Conservation (phyloP, 352 stramenopile genomes). For the Phytophthora lateralis region DNA sequence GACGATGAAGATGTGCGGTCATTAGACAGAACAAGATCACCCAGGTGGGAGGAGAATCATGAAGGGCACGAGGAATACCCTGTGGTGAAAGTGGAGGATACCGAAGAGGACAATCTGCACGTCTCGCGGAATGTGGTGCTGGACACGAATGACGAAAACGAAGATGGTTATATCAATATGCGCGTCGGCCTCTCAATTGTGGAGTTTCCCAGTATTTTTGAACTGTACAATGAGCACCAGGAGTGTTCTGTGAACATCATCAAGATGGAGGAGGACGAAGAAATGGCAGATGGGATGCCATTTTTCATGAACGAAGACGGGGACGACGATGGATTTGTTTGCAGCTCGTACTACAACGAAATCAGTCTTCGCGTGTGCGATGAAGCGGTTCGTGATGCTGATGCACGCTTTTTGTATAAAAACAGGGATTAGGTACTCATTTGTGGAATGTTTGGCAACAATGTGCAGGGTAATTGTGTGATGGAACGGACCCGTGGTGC, state of each 20-base stretch:
- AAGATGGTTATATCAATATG: conserved; percentile 70
- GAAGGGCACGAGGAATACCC: conserved; percentile 40
- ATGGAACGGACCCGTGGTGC: conserved; percentile 60
- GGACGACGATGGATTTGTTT: conserved; percentile 69
- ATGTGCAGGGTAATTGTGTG: conserved; percentile 54
- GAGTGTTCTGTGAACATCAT: conserved; percentile 68
- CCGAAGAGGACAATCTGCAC: conserved; percentile 50
- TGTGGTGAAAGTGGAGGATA: conserved; percentile 58
- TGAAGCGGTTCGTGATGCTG: conserved; percentile 44
- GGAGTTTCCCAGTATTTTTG: conserved; percentile 75
- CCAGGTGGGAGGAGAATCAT: conserved; percentile 30
- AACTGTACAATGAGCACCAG: conserved; percentile 72
- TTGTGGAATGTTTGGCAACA: conserved; percentile 1
- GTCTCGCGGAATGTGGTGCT: conserved; percentile 67
- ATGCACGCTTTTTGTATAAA: not conserved
- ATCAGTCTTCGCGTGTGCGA: conserved; percentile 61
- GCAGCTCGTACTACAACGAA: conserved; percentile 69
- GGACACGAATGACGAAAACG: conserved; percentile 69
- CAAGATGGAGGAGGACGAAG: conserved; percentile 84
- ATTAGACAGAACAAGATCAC: not conserved
- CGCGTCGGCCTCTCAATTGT: conserved; percentile 63
- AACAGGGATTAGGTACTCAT: not conserved
- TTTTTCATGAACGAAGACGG: conserved; percentile 76
- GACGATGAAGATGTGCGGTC: conserved; percentile 17
- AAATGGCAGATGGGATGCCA: conserved; percentile 52